phyloP scores from a whole-genome alignment of 495 filamentous ascomycete genomes.

The Hamigera avellanea region DNA sequence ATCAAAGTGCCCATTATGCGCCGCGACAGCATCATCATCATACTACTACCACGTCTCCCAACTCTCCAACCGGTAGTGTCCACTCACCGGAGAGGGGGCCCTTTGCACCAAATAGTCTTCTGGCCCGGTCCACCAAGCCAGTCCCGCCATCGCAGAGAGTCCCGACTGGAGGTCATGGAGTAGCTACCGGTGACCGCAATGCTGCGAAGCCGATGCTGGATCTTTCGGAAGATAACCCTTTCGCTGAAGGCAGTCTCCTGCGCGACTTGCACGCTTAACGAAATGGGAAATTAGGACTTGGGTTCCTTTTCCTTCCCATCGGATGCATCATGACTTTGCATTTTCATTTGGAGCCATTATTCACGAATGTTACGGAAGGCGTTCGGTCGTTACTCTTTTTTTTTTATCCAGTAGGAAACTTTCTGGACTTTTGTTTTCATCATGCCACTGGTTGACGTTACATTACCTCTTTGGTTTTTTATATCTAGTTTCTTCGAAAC shows the following conservation, averaged over 20 bases:
- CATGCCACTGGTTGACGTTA: too few species aligned
- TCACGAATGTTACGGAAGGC: too few species aligned
- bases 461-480: too few species aligned
- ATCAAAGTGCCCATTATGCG: conserved; percentile 14
- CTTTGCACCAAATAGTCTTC: conserved; percentile 28
- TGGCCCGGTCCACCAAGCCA: conserved; percentile 16
- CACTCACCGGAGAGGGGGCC: conserved; percentile 13
- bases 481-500: too few species aligned
- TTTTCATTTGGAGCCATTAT: too few species aligned
- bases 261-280: neutral
- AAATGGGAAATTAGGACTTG: conserved; percentile 29
- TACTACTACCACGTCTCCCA: conserved; percentile 2
- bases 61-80: conserved; percentile 12
- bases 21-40: conserved; percentile 4
- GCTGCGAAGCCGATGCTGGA: conserved; percentile 46
- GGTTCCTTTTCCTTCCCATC: conserved; percentile 46
- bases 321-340: conserved; percentile 51
- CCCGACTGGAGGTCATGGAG: conserved; percentile 30
- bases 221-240: conserved; percentile 35
- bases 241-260: conserved; percentile 47
- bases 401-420: too few species aligned
- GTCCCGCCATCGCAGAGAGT: conserved; percentile 14
- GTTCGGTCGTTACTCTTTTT: too few species aligned
- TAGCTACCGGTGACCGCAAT: conserved; percentile 39
- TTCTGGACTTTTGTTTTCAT: too few species aligned